These are phyloP conservation scores for Trichosporon sp. DNA, from an alignment of 1,284 basidiomycete species.

Conservation along the genomic window DNA sequence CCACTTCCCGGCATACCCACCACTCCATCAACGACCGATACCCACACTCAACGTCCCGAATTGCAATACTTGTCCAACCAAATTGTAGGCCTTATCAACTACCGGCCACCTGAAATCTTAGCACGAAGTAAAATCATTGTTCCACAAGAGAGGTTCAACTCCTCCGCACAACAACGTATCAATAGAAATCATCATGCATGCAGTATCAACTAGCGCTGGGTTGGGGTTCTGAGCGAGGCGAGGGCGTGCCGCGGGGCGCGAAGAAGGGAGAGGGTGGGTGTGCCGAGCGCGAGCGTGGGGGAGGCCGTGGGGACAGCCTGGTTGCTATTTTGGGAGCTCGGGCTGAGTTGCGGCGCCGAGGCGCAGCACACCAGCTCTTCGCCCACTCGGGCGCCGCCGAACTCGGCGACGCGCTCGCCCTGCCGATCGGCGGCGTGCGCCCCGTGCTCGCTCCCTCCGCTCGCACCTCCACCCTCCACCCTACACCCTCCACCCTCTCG, in stretches of 20 bases:
- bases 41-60: conserved; percentile 6
- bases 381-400: not conserved
- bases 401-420: not conserved
- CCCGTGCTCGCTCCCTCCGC: not conserved
- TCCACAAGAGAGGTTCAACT: conserved; percentile 13
- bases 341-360: too few species aligned
- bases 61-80: conserved; percentile 7
- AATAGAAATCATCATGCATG: not conserved
- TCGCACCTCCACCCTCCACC: not conserved
- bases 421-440: not conserved
- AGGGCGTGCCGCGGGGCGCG: not conserved
- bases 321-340: too few species aligned
- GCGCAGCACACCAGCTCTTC: too few species aligned
- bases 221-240: not conserved
- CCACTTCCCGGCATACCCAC: conserved; percentile 10
- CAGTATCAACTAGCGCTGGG: not conserved
- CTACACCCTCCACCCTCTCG: not conserved
- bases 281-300: not conserved
- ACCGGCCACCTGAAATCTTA: not conserved
- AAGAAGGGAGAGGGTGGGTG: not conserved
- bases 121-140: not conserved
- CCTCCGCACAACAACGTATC: conserved; percentile 4
- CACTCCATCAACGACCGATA: not conserved
- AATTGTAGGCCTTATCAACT: not conserved
- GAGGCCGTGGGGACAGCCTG: too few species aligned